Percentiles rank a stretch among this genome's conserved stretches.
phyloP scores from a whole-genome alignment of 140 eudicot genomes.

The Stevia rebaudiana region DNA sequence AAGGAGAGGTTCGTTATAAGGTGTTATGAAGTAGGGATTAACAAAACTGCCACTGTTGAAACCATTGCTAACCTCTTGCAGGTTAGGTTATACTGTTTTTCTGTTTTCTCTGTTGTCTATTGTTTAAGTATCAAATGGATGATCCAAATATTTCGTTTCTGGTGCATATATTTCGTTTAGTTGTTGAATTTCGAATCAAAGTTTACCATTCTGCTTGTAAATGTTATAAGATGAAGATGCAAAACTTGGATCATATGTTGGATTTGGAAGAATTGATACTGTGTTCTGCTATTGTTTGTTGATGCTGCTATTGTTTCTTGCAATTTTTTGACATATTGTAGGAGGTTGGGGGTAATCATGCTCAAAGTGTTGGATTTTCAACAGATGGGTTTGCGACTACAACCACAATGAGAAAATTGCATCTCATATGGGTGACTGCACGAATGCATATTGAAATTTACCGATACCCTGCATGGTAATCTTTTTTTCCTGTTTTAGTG shows the following conservation, averaged over 20 bases:
- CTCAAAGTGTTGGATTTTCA: conserved; percentile 92
- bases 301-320: no score
- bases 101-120: no score
- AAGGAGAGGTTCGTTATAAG: conserved; percentile 81
- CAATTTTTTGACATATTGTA: conserved; percentile 19
- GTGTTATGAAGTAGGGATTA: conserved; percentile 89
- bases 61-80: conserved; percentile 88
- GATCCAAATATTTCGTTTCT: no score
- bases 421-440: conserved; percentile 97
- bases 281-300: background rate
- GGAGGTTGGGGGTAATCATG: conserved; percentile 99
- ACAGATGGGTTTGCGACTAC: conserved; percentile 98
- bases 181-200: background rate
- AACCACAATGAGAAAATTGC: conserved; percentile 74
- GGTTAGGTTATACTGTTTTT: no score
- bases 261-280: no score
- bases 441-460: conserved; percentile 93
- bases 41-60: conserved; percentile 87
- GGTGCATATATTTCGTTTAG: no score
- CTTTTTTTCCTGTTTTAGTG: no score
- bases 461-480: conserved; percentile 92
- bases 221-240: no score
- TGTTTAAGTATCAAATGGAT: no score
- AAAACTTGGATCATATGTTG: no score
- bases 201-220: no score